phyloP scores from a whole-genome alignment of 2,329 filamentous ascomycete genomes.

The Penicillium sp. region DNA sequence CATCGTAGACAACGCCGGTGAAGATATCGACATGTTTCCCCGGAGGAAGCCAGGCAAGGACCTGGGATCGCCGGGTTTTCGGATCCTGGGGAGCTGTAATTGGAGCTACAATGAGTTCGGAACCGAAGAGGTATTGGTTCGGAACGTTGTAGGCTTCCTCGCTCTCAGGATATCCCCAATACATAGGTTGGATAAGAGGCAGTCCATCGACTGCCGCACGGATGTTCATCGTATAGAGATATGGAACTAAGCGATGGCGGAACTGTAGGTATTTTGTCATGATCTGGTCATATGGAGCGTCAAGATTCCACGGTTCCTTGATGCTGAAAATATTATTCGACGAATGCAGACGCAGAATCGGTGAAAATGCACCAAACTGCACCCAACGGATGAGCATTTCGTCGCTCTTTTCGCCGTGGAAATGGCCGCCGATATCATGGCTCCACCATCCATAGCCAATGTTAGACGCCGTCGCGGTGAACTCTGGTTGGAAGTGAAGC shows the following conservation, averaged over 20 bases:
- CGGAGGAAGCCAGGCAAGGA: constrained; percentile 58
- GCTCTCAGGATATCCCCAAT: constrained; percentile 52
- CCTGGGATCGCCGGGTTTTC: constrained; percentile 43
- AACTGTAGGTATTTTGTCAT: constrained; percentile 54
- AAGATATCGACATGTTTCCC: constrained; percentile 58
- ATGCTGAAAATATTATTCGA: constrained; percentile 57
- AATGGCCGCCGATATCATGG: constrained; percentile 67
- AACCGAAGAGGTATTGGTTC: constrained; percentile 49
- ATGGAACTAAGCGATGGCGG: constrained; percentile 60
- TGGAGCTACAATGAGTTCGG: constrained; percentile 56
- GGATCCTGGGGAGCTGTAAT: constrained; percentile 53
- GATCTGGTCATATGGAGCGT: constrained; percentile 45
- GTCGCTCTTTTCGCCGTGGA: constrained; percentile 55
- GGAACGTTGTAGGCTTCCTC: no score
- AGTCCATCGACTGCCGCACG: constrained; percentile 45
- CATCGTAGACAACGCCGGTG: constrained; percentile 58
- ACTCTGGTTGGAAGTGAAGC: constrained; percentile 64
- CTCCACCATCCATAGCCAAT: constrained; percentile 69
- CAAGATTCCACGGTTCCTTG: constrained; percentile 63
- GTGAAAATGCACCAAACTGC: constrained; percentile 61
- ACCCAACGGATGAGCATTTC: constrained; percentile 61
- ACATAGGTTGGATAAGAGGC: constrained; percentile 61
- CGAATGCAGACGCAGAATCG: constrained; percentile 61
- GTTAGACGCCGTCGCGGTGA: constrained; percentile 64
- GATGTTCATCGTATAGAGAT: constrained; percentile 59